Evolutionary conservation across 441 rosid genomes (phyloP).

Genomic region (Pelargonium fulgidum): DNA sequence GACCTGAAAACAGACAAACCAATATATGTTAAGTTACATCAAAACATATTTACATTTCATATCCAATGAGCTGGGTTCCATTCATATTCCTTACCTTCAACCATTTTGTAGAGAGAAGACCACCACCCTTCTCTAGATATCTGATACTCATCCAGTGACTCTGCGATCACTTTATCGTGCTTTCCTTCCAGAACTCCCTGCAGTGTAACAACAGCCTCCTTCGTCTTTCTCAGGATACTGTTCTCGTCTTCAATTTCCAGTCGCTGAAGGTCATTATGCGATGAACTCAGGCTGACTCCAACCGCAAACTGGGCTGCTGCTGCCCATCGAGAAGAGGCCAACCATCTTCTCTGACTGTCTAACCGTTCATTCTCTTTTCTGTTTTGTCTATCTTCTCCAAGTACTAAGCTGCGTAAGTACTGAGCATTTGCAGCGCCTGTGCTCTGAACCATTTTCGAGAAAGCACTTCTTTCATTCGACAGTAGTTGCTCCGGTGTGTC

Average conservation of each 20-base stretch:
- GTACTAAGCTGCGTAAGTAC: slow-evolving; percentile 67
- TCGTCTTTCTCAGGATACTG: slow-evolving; percentile 70
- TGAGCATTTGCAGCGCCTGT: slow-evolving; percentile 90
- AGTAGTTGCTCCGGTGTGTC: slow-evolving; percentile 62
- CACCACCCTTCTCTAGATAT: slow-evolving; percentile 84
- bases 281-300: slow-evolving; percentile 80
- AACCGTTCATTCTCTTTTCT: slow-evolving; percentile 33
- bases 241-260: slow-evolving; percentile 56
- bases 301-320: slow-evolving; percentile 89
- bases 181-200: slow-evolving; percentile 84
- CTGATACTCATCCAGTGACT: slow-evolving; percentile 48
- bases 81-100: slow-evolving; percentile 56
- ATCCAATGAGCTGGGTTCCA: too few relatives aligned
- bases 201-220: slow-evolving; percentile 74
- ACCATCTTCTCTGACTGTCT: slow-evolving; percentile 66
- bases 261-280: slow-evolving; percentile 75
- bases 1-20: slow-evolving; percentile 41
- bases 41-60: too few relatives aligned
- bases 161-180: slow-evolving; percentile 64
- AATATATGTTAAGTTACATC: background rate
- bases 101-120: slow-evolving; percentile 81
- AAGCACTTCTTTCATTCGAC: slow-evolving; percentile 56
- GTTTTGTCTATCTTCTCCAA: slow-evolving; percentile 32
- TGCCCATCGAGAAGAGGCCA: slow-evolving; percentile 93
- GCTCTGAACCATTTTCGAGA: slow-evolving; percentile 91